Evolutionary conservation across 2,329 filamentous ascomycete species (phyloP).

Genomic region (Cadophora sp.): DNA sequence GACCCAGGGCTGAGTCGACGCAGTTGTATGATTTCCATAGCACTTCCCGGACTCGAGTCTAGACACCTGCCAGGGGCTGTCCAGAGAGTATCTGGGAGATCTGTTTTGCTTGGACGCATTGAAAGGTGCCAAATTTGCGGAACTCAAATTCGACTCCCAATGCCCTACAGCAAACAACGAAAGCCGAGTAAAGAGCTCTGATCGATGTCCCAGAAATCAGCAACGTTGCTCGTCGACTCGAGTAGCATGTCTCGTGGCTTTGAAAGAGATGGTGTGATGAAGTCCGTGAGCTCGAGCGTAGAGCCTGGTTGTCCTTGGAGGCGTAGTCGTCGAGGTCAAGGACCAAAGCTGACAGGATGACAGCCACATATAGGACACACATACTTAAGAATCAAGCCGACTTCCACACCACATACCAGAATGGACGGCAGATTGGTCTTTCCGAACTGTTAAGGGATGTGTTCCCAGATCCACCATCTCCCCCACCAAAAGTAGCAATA

Average conservation of each 20-base stretch:
- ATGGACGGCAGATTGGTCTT: not conserved
- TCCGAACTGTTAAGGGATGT: not conserved
- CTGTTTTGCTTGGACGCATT: no score
- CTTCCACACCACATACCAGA: not conserved
- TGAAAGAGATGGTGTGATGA: not conserved
- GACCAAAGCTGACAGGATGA: not conserved
- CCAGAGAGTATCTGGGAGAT: not conserved
- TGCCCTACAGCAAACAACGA: no score
- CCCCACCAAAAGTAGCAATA: not conserved
- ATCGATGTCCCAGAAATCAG: not conserved
- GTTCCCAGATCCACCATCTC: not conserved
- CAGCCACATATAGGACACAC: conserved; percentile 6
- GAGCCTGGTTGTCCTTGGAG: not conserved
- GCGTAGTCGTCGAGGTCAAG: not conserved
- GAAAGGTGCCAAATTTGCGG: no score
- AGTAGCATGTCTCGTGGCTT: not conserved
- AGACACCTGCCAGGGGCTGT: not conserved
- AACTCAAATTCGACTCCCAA: no score
- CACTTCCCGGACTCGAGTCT: not conserved
- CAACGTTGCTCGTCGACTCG: not conserved
- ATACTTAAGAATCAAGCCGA: no score
- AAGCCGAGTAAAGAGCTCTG: no score
- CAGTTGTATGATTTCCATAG: not conserved
- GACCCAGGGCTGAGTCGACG: not conserved
- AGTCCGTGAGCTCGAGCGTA: not conserved